These are phyloP conservation scores for Keithomyces neogunnii DNA, from an alignment of 2,329 filamentous ascomycete species.

Conservation along the genomic window DNA sequence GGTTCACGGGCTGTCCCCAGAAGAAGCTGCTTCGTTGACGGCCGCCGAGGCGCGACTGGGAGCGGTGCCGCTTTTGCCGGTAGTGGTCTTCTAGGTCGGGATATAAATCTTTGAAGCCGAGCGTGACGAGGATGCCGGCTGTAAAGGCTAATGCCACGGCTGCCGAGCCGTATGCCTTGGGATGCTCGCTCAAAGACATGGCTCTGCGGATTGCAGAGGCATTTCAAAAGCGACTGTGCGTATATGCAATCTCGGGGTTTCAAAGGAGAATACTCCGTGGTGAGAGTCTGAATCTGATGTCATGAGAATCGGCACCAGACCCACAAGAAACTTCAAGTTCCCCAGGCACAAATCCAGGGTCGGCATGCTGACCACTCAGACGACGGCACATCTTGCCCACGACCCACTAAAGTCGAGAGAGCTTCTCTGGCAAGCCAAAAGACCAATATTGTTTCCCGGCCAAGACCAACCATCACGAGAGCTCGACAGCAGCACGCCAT, in stretches of 20 bases:
- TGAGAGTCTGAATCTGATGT: constrained; percentile 13
- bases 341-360: neutral
- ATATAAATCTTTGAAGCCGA: constrained; percentile 74
- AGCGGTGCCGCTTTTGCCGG: constrained; percentile 31
- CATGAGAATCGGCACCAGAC: constrained; percentile 12
- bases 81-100: constrained; percentile 63
- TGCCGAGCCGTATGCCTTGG: constrained; percentile 53
- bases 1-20: constrained; percentile 34
- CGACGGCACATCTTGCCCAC: neutral
- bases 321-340: neutral
- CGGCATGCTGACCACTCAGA: neutral
- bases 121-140: constrained; percentile 65
- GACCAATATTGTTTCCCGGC: neutral
- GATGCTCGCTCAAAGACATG: constrained; percentile 55
- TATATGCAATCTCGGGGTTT: too few species aligned
- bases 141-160: constrained; percentile 66
- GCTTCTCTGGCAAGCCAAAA: neutral
- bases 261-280: too few species aligned
- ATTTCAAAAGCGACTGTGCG: neutral
- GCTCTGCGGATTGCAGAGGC: constrained; percentile 1
- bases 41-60: constrained; percentile 2
- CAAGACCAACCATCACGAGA: neutral
- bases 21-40: constrained; percentile 34
- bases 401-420: neutral
- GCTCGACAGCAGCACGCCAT: constrained; percentile 37